Evolutionary conservation across 495 filamentous ascomycete species (phyloP), one percentile per base, ranked within the genome.

Genomic region (Aspergillus sparsus): DNA sequence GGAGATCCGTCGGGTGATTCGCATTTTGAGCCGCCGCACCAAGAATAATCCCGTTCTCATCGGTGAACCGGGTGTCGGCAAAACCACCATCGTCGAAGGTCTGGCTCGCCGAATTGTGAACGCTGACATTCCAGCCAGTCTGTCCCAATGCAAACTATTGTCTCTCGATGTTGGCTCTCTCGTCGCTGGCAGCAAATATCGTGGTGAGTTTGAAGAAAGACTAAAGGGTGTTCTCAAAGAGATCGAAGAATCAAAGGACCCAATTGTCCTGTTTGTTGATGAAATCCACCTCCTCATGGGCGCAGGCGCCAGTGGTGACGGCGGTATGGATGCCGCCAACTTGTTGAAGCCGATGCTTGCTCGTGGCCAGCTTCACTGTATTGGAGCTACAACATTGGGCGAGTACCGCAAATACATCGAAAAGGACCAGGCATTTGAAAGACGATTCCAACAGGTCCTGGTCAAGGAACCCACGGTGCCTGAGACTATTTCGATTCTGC

Each of bases 381-480:
- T 98, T 61, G 94, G 94, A 71, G 94, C 94, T 2, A 98, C 94
- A 0, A 98, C 94, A 2, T 80, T 98, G 51, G 84, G 85, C 59
- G 94, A 98, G 73, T 98, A 98, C 77, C 86, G 94, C 65, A 98
- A 98, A 75, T 97, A 98, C 74, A 97, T 98, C 58, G 95, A 98
- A 73, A 98, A 98, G 74, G 94, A 98, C 65, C 88, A 90, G 46
- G 94, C 94, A 49, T 98, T 98, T 70, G 94, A 98, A 72, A 92
- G 95, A 67, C 90, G 94, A 70, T 98, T 98, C 81, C 94, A 98
- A 73, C 94, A 98, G 72, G 93, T 98, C 34, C 74, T 98, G 35
- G 92, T 97, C 68, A 96, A 95, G 70, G 94, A 98, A 70, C 94
- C 94, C 2, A 76, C 85, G 6, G 85, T 97, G 44, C 73, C 86